Base-by-base conservation (phyloP, 2,329 filamentous ascomycete species). In the Colletotrichum echinochloae region DNA sequence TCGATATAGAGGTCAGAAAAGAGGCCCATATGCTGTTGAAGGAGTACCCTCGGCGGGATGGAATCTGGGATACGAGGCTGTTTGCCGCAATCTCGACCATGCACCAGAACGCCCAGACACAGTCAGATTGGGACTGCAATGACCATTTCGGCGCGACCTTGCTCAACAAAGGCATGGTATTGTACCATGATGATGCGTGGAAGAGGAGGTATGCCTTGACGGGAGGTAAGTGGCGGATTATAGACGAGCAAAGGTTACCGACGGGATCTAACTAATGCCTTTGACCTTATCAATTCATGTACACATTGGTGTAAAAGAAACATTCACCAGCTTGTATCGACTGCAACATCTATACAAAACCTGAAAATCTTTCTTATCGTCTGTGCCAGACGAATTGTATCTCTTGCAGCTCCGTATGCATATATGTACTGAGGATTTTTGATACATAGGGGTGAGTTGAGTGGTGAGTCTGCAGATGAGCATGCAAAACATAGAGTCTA, bases 1-100 rank as follows among this genome's bases (percentile, higher is more conserved):
- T 80, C 8, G 80, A 84, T 52, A 73, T 75, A 2, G 66, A 73
- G 0, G 78, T 84, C 5, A 77, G 82, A 16, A 77, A 79, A 9
- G 81, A 84, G 1, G 81, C 83, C 11, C 79, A 82, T 14, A 75
- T 78, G 11, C 79, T 85, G 26, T 74, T 85, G n/a, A 75, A 75
- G 4, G 74, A 79, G 35, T 82, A 84, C 33, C 83, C 83, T 6
- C 79, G 83, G 6, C 79, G 81, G 39, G 84, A 85, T 66, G 83
- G 81, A 2, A 77, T 85, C 11, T 81, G 83, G 26, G 83, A 85
- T 68, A 83, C 79, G 35, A 77, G 81, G 12, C 75, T 82, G 1
- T 81, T 83, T 59, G 74, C 78, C 0, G 81, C 63, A 28, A 44
- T 62, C 8, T 57, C 57, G 11, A 44, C 44, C 11, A 41, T 44